Base-by-base conservation (phyloP, 768 basidiomycete genomes). In the Multifurca ochricompacta region DNA sequence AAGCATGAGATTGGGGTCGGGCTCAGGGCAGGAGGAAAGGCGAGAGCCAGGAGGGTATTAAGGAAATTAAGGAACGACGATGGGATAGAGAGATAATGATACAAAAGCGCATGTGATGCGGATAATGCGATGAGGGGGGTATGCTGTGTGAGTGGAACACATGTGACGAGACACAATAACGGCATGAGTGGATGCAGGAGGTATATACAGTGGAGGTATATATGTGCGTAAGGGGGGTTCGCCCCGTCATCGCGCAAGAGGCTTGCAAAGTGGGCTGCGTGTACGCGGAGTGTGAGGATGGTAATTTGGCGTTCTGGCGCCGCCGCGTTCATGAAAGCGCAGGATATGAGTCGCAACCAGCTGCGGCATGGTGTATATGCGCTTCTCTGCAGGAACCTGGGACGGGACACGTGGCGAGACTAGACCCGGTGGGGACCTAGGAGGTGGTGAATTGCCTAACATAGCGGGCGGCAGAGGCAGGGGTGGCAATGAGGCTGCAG, bases 331-430 rank as follows among this genome's bases (percentile, higher is more conserved):
- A n/a, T 54, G 52, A 13, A 54, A 49, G 49, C 57, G 57, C 46
- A 61, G 31, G 11, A 51, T 51, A 21, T 59, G 59, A 35, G 57
- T 52, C 49, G 59, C 59, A 51, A 61, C 59, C 48, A 61, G 59
- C 42, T 61, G 57, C 40, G 57, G 35, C 58, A 61, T 61, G 13
- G 57, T 54, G 42, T 54, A 59, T 16, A 59, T 39, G 30, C 45
- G 48, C 39, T 54, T 51, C 40, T 54, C 58, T 6, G 53, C 27
- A 11, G 56, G 6, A 13, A 32, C 5, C 28, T 40, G 44, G 18
- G 55, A 3, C 16, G 43, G 34, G 16, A 47, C 44, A 27, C 55
- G 55, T 14, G 55, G 55, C 32, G 55, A 56, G 27, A 56, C 50
- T 3, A 56, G 55, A 25, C 55, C 50, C 39, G 55, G 55, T 0